These are phyloP conservation scores for Vitis labrusca DNA, from an alignment of 164 flowering plant species.

Conservation along the genomic window DNA sequence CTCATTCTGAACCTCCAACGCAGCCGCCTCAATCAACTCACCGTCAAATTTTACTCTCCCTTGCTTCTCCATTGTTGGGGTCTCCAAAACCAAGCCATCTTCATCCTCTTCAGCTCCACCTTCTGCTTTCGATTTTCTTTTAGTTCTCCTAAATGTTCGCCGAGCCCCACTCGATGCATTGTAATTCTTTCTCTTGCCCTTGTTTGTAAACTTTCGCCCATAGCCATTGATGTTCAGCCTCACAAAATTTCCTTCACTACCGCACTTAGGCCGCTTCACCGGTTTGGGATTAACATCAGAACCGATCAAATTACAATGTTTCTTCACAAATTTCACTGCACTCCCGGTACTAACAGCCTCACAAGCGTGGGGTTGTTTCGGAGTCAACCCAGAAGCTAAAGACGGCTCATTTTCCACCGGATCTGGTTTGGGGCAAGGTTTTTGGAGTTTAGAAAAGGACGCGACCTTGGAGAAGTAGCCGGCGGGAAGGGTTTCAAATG, in stretches of 20 bases:
- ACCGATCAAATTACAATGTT: slow-evolving; percentile 56
- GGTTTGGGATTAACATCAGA: slow-evolving; percentile 19
- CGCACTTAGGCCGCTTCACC: slow-evolving; percentile 39
- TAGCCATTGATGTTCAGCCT: slow-evolving; percentile 71
- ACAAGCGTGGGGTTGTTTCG: not conserved
- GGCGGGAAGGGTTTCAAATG: slow-evolving; percentile 40
- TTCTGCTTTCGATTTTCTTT: slow-evolving; percentile 23
- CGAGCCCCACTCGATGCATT: slow-evolving; percentile 15
- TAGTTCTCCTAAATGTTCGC: slow-evolving; percentile 33
- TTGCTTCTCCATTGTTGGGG: slow-evolving; percentile 9
- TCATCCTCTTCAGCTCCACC: slow-evolving; percentile 37
- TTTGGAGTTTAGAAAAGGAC: slow-evolving; percentile 48
- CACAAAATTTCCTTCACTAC: slow-evolving; percentile 82
- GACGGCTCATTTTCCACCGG: slow-evolving; percentile 17
- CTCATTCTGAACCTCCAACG: slow-evolving; percentile 47
- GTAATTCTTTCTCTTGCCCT: slow-evolving; percentile 20
- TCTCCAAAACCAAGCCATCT: slow-evolving; percentile 47
- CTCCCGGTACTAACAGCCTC: slow-evolving; percentile 8
- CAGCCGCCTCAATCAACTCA: slow-evolving; percentile 46
- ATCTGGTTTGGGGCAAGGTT: slow-evolving; percentile 31
- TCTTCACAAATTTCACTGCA: slow-evolving; percentile 21
- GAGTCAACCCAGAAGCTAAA: not conserved
- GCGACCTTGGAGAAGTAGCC: slow-evolving; percentile 43
- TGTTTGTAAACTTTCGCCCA: slow-evolving; percentile 50
- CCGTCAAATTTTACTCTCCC: slow-evolving; percentile 14